A percentile compares a stretch with the other conserved stretches of the same genome.
phyloP scores from a whole-genome alignment of 2,329 filamentous ascomycete genomes.

The Colletotrichum spaethianum region DNA sequence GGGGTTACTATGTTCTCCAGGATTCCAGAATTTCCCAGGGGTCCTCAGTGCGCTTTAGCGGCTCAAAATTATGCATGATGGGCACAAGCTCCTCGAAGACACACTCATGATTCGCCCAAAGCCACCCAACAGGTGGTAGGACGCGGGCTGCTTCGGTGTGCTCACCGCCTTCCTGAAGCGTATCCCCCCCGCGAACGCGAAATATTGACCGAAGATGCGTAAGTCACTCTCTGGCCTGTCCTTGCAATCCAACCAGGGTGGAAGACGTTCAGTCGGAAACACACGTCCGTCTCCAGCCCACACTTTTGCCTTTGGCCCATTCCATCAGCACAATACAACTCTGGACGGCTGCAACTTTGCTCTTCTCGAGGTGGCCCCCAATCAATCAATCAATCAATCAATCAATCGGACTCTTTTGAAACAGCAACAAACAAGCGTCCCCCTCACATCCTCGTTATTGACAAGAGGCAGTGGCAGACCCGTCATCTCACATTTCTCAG shows the following conservation, averaged over 20 bases:
- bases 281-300: slow-evolving; percentile 16
- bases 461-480: not conserved
- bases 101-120: slow-evolving; percentile 14
- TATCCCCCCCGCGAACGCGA: not conserved
- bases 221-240: slow-evolving; percentile 7
- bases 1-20: slow-evolving; percentile 42
- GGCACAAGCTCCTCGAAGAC: slow-evolving; percentile 13
- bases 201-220: not conserved
- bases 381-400: not conserved
- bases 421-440: slow-evolving; percentile 9
- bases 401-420: slow-evolving; percentile 21
- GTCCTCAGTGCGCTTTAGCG: slow-evolving; percentile 28
- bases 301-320: slow-evolving; percentile 24
- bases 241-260: slow-evolving; percentile 27
- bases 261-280: slow-evolving; percentile 33
- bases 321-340: not conserved
- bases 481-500: slow-evolving; percentile 27
- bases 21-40: slow-evolving; percentile 44
- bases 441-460: slow-evolving; percentile 5
- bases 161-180: slow-evolving; percentile 29
- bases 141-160: not conserved
- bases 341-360: slow-evolving; percentile 4
- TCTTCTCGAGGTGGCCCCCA: not conserved
- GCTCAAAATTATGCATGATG: slow-evolving; percentile 40
- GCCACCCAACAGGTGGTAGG: not conserved